A percentile compares a stretch with the other conserved stretches of the same genome.
phyloP scores from a whole-genome alignment of 108 stramenopile species.

The Stephanodiscus triporus region DNA sequence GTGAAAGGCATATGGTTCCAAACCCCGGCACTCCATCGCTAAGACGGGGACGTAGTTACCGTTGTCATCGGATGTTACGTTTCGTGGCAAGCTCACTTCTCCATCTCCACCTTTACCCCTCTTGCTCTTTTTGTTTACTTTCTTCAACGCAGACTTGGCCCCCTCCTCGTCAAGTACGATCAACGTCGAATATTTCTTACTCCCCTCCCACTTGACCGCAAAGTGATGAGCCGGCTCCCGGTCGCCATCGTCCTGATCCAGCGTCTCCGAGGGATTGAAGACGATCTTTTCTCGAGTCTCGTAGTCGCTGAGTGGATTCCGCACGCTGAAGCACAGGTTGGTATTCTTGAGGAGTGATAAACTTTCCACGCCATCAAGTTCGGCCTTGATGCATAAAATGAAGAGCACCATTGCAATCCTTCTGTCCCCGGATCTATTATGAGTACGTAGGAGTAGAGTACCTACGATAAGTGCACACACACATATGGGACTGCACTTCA shows the following conservation, averaged over 20 bases:
- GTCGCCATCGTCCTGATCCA: constrained; percentile 74
- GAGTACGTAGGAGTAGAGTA: too few species aligned
- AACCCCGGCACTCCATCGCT: constrained; percentile 70
- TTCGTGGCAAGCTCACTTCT: constrained; percentile 44
- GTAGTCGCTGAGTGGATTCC: constrained; percentile 69
- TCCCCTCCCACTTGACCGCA: constrained; percentile 79
- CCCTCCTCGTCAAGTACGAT: constrained; percentile 60
- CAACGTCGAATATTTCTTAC: constrained; percentile 71
- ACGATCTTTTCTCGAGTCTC: constrained; percentile 83
- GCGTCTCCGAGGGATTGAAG: constrained; percentile 67
- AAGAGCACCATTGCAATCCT: constrained; percentile 65
- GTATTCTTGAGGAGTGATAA: constrained; percentile 50
- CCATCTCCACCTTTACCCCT: constrained; percentile 39
- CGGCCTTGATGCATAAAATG: constrained; percentile 80
- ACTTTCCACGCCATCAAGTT: constrained; percentile 71
- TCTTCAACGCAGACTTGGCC: constrained; percentile 71
- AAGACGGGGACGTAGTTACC: constrained; percentile 76
- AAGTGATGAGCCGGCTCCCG: constrained; percentile 83
- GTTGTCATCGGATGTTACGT: constrained; percentile 67
- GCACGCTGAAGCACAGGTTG: constrained; percentile 73
- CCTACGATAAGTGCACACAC: too few species aligned
- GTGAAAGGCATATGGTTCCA: constrained; percentile 87
- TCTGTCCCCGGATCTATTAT: neutral
- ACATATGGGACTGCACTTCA: too few species aligned
- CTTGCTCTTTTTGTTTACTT: constrained; percentile 61